Evolutionary conservation across 257 asterid genomes (phyloP).

Genomic region (Euphrasia confusa): DNA sequence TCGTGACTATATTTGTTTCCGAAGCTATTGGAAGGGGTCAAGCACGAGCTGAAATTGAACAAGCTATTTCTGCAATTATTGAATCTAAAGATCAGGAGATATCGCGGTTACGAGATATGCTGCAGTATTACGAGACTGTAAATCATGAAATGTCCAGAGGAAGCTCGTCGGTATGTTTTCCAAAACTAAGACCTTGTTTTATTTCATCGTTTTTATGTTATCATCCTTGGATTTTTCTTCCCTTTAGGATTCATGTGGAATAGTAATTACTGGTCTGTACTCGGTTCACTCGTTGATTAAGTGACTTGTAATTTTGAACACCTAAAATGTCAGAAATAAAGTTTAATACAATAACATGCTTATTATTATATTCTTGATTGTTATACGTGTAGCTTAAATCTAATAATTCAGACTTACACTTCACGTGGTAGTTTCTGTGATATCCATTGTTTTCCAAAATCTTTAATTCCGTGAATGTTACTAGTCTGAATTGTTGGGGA

Average conservation of each 20-base stretch:
- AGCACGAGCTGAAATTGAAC: slow-evolving; percentile 76
- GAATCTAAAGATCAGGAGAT: slow-evolving; percentile 79
- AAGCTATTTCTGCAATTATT: slow-evolving; percentile 44
- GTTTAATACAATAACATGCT: too few relatives aligned
- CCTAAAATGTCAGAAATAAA: too few relatives aligned
- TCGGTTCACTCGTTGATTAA: too few relatives aligned
- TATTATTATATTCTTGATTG: too few relatives aligned
- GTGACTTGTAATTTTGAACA: too few relatives aligned
- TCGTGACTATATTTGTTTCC: slow-evolving; percentile 54
- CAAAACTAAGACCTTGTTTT: slow-evolving; percentile 15
- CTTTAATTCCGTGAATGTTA: too few relatives aligned
- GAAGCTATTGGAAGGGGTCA: slow-evolving; percentile 66
- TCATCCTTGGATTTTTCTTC: not conserved
- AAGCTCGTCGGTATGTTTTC: slow-evolving; percentile 81
- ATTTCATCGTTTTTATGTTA: not conserved
- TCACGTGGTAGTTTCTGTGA: too few relatives aligned
- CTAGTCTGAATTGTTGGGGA: too few relatives aligned
- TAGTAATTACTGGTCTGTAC: too few relatives aligned
- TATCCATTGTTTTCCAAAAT: too few relatives aligned
- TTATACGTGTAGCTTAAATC: too few relatives aligned
- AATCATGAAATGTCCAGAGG: slow-evolving; percentile 87
- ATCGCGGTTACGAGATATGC: slow-evolving; percentile 58
- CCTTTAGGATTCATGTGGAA: not conserved
- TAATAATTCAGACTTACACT: too few relatives aligned
- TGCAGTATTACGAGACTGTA: slow-evolving; percentile 78